Percentiles rank a stretch among this genome's conserved stretches.
Evolutionary conservation across 2,329 filamentous ascomycete species (phyloP).

Genomic region (Beauveria sp.): DNA sequence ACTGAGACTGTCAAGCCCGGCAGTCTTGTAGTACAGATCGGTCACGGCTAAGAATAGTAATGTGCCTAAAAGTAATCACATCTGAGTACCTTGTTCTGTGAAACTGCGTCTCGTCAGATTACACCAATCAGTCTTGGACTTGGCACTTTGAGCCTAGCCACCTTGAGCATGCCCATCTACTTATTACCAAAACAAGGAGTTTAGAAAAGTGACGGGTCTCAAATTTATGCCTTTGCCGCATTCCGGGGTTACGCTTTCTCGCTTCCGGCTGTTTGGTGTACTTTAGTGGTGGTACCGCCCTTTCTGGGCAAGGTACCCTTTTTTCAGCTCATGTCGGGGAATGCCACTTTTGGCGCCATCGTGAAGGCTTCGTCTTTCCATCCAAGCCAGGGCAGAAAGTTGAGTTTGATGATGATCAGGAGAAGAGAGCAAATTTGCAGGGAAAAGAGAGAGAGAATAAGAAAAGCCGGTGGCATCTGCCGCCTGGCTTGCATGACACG

Average conservation of each 20-base stretch:
- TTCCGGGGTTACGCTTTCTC: background rate
- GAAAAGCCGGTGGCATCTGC: background rate
- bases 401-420: background rate
- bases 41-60: too few species aligned
- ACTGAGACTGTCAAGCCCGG: too few species aligned
- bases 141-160: too few species aligned
- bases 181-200: background rate
- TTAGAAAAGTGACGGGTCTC: background rate
- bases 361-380: background rate
- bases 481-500: background rate
- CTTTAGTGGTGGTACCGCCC: background rate
- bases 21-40: too few species aligned
- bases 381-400: background rate
- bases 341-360: background rate
- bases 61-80: too few species aligned
- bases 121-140: too few species aligned
- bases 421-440: background rate
- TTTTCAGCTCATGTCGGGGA: slow-evolving; percentile 3
- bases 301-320: background rate
- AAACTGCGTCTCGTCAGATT: too few species aligned
- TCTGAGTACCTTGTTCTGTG: too few species aligned
- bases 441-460: too few species aligned
- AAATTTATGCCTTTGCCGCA: background rate
- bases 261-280: background rate
- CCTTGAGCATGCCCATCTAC: background rate